Base-by-base conservation (phyloP, 1,284 basidiomycete species). In the Cryptococcus sp. region DNA sequence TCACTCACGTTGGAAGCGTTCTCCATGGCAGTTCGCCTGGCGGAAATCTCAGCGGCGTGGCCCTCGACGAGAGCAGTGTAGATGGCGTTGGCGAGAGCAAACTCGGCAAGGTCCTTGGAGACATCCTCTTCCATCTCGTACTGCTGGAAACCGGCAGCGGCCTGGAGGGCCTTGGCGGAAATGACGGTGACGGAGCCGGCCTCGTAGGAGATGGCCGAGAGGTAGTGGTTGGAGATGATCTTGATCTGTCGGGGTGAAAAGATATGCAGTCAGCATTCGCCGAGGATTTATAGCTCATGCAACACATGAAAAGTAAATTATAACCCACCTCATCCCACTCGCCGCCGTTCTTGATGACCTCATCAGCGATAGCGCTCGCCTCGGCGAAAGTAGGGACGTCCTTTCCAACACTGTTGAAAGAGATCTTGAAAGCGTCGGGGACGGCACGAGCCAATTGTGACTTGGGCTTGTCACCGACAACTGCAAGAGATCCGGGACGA, bases 381-480 rank as follows among this genome's bases (percentile, higher is more conserved):
- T 99, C 96, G 50, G 90, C 88, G 77, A 99, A 99, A 4, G 94
- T 96, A 47, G 95, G 96, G 67, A 99, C 89, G 76, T 95, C 90
- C 78, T 93, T 89, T 68, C 95, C 96, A 71, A 99, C 91, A 81
- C 94, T 93, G 83, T 94, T 97, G 86, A 99, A 96, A 37, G 93
- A 87, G 74, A 99, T 81, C 55, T 84, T 82, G 63, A 97, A 79
- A 81, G 91, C 89, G 59, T 86, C 71, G 59, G 83, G 79, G 43
- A 89, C 72, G 38, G 81, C 76, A 71, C 94, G 87, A 22, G 83
- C 80, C 60, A 99, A 86, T 81, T 99, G 95, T 46, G 86, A 85
- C 84, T 98, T 98, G 76, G 91, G 89, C 86, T 98, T 98, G 86
- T 99, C 95, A 66, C 95, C 96, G 62, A 99, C 84, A 71, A 97